These are phyloP conservation scores for Datisca glomerata DNA, from an alignment of 306 rosid genomes.

Conservation along the genomic window DNA sequence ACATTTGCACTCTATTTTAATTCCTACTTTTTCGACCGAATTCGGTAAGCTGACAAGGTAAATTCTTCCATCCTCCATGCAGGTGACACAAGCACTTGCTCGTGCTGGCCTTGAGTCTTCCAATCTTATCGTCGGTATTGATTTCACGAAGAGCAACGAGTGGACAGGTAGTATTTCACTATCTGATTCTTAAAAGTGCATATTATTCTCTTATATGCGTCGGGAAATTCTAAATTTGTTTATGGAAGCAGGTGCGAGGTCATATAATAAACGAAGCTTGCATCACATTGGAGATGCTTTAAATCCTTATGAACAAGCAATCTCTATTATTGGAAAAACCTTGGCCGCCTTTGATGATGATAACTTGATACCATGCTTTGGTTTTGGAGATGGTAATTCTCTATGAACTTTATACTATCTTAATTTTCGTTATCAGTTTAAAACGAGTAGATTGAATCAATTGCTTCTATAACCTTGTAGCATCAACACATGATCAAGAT, in stretches of 20 bases:
- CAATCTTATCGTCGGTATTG: conserved; percentile 80
- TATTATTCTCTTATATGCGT: neutral
- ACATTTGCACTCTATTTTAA: too few relatives aligned
- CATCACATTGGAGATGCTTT: conserved; percentile 58
- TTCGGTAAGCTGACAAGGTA: too few relatives aligned
- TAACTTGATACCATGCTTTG: conserved; percentile 84
- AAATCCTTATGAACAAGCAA: conserved; percentile 83
- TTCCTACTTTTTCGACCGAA: too few relatives aligned
- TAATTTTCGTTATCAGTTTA: neutral
- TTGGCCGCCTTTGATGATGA: conserved; percentile 79
- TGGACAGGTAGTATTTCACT: too few relatives aligned
- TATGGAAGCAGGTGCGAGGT: conserved; percentile 37
- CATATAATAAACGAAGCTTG: conserved; percentile 54
- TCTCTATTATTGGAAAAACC: conserved; percentile 82
- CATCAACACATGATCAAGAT: conserved; percentile 77
- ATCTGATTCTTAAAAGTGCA: too few relatives aligned
- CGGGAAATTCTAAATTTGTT: conserved; percentile 25
- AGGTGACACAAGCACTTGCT: conserved; percentile 92
- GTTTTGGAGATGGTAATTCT: conserved; percentile 79
- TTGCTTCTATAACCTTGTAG: conserved; percentile 32
- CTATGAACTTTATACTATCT: conserved; percentile 1
- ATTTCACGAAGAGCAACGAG: conserved; percentile 90
- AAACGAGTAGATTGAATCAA: conserved; percentile 10
- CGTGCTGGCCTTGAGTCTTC: conserved; percentile 92
- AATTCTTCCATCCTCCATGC: conserved; percentile 8